A percentile compares a stretch with the other conserved stretches of the same genome.
Evolutionary conservation across 805 yeast genomes (phyloP).

Genomic region (Candida boleticola): DNA sequence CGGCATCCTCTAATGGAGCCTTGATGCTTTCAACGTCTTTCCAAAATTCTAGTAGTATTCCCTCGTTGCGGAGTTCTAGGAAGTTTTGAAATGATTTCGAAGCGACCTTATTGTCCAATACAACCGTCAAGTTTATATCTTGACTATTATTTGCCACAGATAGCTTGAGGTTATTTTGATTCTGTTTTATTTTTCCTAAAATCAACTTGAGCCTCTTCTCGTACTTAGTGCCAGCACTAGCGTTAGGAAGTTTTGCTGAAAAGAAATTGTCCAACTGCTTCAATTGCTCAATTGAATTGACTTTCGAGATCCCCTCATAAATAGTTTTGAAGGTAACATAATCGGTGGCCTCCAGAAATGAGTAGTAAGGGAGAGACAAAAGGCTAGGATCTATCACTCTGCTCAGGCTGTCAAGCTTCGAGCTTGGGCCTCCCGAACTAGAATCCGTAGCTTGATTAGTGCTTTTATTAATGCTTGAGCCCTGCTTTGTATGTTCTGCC

Average conservation of each 20-base stretch:
- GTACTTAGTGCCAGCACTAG: not conserved
- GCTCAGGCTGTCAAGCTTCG: not conserved
- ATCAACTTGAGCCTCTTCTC: conserved; percentile 1
- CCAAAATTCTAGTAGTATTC: conserved; percentile 60
- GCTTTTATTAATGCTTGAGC: not conserved
- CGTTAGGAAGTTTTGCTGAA: conserved; percentile 26
- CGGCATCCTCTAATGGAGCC: conserved; percentile 64
- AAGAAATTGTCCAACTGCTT: conserved; percentile 48
- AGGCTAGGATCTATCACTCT: not conserved
- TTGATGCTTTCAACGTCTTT: conserved; percentile 61
- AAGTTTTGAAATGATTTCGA: not conserved
- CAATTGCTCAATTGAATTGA: conserved; percentile 37
- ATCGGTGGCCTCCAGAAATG: conserved; percentile 10
- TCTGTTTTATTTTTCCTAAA: not conserved
- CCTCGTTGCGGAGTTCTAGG: conserved; percentile 42
- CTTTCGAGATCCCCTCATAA: conserved; percentile 10
- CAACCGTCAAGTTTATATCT: not conserved
- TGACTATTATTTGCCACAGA: not conserved
- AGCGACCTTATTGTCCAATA: not conserved
- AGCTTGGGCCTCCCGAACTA: too few relatives aligned
- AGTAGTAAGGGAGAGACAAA: not conserved
- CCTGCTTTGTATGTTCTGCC: conserved; percentile 52
- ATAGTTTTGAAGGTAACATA: conserved; percentile 14
- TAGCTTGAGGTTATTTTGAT: not conserved
- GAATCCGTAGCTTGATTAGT: too few relatives aligned